Evolutionary conservation across 2,329 filamentous ascomycete genomes (phyloP), one percentile per base, ranked within the genome.

Genomic region (Xylaria sp.): DNA sequence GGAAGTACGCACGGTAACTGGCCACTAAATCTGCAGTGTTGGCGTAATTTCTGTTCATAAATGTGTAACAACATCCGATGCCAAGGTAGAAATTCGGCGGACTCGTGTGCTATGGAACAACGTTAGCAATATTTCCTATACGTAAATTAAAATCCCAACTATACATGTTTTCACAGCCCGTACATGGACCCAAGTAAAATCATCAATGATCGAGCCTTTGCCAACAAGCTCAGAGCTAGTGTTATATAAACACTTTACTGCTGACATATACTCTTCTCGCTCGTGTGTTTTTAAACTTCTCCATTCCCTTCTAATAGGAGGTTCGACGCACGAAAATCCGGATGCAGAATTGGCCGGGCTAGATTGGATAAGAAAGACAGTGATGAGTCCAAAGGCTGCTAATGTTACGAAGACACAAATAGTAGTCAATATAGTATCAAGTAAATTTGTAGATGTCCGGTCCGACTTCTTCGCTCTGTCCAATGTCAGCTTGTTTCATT

Each of bases 31-130:
- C 50, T 35, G n/a, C 60, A 63, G 37, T 63, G 50, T 23, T 63
- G 35, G 25, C 50, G 60, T 35, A 63, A 25, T n/a, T 63, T 63
- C 18, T 63, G 60, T n/a, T 63, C 60, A 27, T 63, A 63, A 18
- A 63, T 54, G 5, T 63, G 60, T 23, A 63, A 13, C 21, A 63
- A 55, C 50, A 63, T 47, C 23, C 60, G 48, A 23, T 63, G 60
- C 60, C 60, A 63, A 2, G 60, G 60, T 18, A 63, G 25, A 47
- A 63, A 63, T 18, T 42, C 50, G 18, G 60, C 60, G 47, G 55
- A 27, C 18, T 54, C 60, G 18, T 63, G 60, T 5, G 60, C 60
- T 63, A 47, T 4, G 16, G 13, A 63, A 55, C 23, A 5, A 18
- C 2, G 18, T 44, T 44, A 44, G 40, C 40, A 44, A 18, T 13